Percentiles rank a stretch among this genome's conserved stretches.
Evolutionary conservation across 441 rosid species (phyloP).

Genomic region (Rhodomyrtus psidioides): DNA sequence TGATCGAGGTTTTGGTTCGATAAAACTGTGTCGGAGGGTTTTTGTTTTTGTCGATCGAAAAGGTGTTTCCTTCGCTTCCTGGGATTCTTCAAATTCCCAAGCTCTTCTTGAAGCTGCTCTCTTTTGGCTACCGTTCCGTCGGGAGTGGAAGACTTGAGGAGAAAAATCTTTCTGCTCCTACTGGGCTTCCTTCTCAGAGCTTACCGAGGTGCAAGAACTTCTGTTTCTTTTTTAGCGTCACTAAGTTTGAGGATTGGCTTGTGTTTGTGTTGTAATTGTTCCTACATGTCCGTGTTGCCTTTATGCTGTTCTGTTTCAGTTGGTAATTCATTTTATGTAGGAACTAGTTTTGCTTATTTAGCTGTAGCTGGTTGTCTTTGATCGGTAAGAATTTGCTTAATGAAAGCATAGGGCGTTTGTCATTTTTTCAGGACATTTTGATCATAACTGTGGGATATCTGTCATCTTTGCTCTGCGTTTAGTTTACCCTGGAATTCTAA

Average conservation of each 20-base stretch:
- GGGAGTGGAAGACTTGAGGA: not conserved
- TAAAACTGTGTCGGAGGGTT: not conserved
- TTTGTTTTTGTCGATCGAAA: not conserved
- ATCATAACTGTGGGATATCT: not conserved
- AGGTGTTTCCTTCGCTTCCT: not conserved
- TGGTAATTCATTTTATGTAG: not conserved
- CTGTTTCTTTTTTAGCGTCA: not conserved
- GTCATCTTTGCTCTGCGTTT: not conserved
- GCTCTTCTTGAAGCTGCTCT: constrained; percentile 1
- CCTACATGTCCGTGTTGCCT: not conserved
- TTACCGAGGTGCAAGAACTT: not conserved
- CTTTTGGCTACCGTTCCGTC: not conserved
- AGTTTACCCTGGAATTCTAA: not conserved
- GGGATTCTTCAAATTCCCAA: constrained; percentile 14
- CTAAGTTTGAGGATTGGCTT: not conserved
- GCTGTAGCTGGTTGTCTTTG: not conserved
- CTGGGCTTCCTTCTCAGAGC: not conserved
- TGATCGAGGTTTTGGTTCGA: constrained; percentile 12
- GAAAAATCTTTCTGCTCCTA: not conserved
- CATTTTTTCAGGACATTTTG: not conserved
- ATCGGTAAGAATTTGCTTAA: not conserved
- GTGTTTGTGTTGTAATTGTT: not conserved
- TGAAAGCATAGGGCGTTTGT: not conserved
- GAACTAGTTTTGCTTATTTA: not conserved
- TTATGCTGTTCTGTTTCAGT: not conserved